Percentiles rank a stretch among this genome's conserved stretches.
These are phyloP conservation scores for Crithidia expoeki DNA, from an alignment of 208 protist species.

Conservation along the genomic window DNA sequence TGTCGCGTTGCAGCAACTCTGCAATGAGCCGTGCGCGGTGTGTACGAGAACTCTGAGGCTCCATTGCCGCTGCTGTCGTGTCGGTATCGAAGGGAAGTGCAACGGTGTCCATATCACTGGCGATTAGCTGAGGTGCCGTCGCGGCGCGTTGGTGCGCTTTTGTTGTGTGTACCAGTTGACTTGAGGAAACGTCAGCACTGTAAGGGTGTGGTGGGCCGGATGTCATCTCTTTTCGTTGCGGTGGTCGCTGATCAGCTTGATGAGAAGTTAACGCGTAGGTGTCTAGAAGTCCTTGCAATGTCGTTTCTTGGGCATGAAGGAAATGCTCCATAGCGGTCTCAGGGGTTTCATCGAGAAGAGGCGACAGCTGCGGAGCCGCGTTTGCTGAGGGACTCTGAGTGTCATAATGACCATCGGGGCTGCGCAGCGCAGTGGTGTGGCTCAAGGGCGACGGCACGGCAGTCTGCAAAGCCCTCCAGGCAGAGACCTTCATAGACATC, in stretches of 20 bases:
- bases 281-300: constrained; percentile 27
- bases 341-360: not conserved
- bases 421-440: not conserved
- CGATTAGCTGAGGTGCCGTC: not conserved
- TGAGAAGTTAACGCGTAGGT: not conserved
- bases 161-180: not conserved
- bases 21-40: constrained; percentile 15
- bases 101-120: not conserved
- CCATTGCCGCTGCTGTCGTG: not conserved
- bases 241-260: not conserved
- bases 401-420: not conserved
- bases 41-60: not conserved
- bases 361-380: not conserved
- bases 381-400: not conserved
- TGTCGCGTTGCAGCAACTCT: constrained; percentile 20
- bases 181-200: not conserved
- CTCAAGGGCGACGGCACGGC: not conserved
- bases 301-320: constrained; percentile 44
- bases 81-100: not conserved
- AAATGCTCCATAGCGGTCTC: constrained; percentile 31
- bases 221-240: too few relatives aligned
- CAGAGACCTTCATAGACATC: too few relatives aligned
- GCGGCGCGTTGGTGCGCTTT: not conserved
- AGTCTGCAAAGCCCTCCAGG: too few relatives aligned
- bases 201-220: not conserved